Evolutionary conservation across 257 asterid genomes (phyloP), one percentile per base, ranked within the genome.

Genomic region (Handroanthus guayacan): DNA sequence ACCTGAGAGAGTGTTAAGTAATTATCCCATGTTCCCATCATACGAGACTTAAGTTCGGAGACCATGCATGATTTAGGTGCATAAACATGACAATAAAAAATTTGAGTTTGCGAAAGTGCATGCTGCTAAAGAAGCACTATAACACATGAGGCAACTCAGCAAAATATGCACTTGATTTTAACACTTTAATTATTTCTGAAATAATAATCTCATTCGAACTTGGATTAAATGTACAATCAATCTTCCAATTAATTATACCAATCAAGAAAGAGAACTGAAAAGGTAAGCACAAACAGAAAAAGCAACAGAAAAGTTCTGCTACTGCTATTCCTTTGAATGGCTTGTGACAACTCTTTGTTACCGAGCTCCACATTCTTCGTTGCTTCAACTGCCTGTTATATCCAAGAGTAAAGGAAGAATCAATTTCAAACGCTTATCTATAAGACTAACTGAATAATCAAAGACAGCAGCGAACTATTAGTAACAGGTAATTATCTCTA

Each of bases 301-400:
- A 92, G 97, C 81, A 92, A 82, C 66, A 94, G 92, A 87, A 94
- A 92, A 31, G 97, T 92, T 84, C 99, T 84, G 90, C 97, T 90
- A 81, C 97, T 84, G 89, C 97, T 86, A 78, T 90, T 94, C 82
- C 95, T 65, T 76, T 87, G 92, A 74, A 94, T 92, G 83, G 96
- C 98, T 79, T 88, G 91, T 4, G 92, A 76, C 77, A 94, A 79
- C 88, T 92, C 97, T 78, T 92, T 90, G 85, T 94, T 94, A 43
- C 98, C 98, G 20, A 90, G 91, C 82, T 88, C 97, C 73, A 94
- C 98, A 50, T 94, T 92, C 71, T 76, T 86, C 37, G 97, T 94
- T 52, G 98, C 98, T 84, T 92, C 97, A 41, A 94, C 84, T 38
- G 98, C 97, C 98, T 94, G 87, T 77, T 50, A 45, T 31, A 72